Evolutionary conservation across 1,284 basidiomycete species (phyloP), one percentile per base, ranked within the genome.

Genomic region (Trametes sp.): DNA sequence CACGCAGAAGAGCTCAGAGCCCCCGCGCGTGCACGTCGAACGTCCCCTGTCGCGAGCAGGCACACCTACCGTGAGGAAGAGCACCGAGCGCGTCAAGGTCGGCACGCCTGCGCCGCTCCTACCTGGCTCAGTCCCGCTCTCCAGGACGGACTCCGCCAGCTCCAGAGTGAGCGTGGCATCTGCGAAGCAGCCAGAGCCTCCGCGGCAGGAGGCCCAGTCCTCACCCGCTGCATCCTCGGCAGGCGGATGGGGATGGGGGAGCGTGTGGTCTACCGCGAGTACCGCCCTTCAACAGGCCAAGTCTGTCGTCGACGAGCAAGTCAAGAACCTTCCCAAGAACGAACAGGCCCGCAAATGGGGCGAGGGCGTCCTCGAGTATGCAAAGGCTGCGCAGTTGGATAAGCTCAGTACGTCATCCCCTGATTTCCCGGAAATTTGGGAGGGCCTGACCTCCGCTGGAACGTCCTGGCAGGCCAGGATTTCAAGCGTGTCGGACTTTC

Each of bases 231-330:
- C 59, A 9, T 24, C 78, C 73, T 78, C 76, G 72, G 66, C 55
- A 4, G 81, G 80, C 21, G 75, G 80, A 6, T 93, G 90, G 89
- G 90, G 89, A 35, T 93, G 92, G 92, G 88, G 92, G 3, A 90
- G 82, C 44, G 92, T 96, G 26, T 98, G 96, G 96, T 89, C 81
- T 1, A 89, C 87, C 41, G 96, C 96, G 36, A 90, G 90, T 36
- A 86, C 88, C 31, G 95, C 92, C n/a, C 82, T 97, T 28, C 91
- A 95, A 74, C 92, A 95, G 72, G 95, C 96, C 1, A 88, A 84
- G 75, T 83, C 85, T 26, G 94, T 87, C n/a, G 95, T 97, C 2
- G 95, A 96, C 69, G 94, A 96, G 75, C 93, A 93, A 73, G 93
- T 95, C 49, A 92, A 93, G 79, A 81, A 89, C 72, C 79, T 94